phyloP scores from a whole-genome alignment of 1,284 basidiomycete species.

The Melanopsichium pennsylvanicum region DNA sequence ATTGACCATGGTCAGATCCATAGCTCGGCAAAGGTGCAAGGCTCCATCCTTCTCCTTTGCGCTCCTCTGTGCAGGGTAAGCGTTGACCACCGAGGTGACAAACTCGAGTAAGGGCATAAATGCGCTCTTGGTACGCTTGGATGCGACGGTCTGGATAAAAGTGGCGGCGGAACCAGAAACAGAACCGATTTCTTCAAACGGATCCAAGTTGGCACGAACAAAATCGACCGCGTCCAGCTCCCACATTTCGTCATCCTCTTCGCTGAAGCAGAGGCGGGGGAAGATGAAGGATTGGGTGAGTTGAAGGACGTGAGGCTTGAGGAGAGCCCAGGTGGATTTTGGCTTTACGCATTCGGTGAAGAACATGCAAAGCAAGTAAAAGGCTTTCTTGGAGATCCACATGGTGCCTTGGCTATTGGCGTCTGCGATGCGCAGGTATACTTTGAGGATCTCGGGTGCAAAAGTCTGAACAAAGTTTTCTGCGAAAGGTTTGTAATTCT shows the following conservation, averaged over 20 bases:
- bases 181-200: constrained; percentile 59
- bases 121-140: constrained; percentile 59
- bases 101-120: constrained; percentile 62
- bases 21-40: constrained; percentile 54
- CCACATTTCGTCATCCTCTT: constrained; percentile 62
- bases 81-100: constrained; percentile 59
- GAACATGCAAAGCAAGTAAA: constrained; percentile 59
- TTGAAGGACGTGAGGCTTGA: constrained; percentile 59
- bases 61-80: constrained; percentile 48
- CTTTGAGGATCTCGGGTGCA: constrained; percentile 64
- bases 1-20: constrained; percentile 58
- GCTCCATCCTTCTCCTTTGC: constrained; percentile 63
- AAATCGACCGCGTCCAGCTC: constrained; percentile 63
- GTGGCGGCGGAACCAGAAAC: constrained; percentile 47
- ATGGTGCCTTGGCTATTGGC: constrained; percentile 35
- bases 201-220: constrained; percentile 57
- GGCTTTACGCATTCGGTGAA: constrained; percentile 63
- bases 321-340: constrained; percentile 61
- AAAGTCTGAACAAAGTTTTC: constrained; percentile 60
- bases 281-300: constrained; percentile 61
- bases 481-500: constrained; percentile 63
- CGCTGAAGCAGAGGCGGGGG: constrained; percentile 60
- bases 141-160: constrained; percentile 49
- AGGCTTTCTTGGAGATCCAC: constrained; percentile 59
- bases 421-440: constrained; percentile 59